Conservation (phyloP, 805 yeast genomes). For the Starmerella asiatica region DNA sequence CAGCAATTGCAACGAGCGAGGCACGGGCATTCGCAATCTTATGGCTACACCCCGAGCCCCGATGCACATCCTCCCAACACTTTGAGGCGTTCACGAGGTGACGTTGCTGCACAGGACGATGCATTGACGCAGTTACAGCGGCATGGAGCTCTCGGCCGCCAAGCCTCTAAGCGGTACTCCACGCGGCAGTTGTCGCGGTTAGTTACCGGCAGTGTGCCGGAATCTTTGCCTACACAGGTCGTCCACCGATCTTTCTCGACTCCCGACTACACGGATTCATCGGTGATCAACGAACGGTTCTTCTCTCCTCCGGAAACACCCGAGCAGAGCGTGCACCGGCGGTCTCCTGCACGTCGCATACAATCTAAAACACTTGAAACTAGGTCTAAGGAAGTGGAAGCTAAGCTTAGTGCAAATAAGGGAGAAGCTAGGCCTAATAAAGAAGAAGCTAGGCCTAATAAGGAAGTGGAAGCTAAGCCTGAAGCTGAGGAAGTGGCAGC, state of each 20-base stretch:
- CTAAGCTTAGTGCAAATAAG: too few relatives aligned
- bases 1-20: background rate
- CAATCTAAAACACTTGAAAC: background rate
- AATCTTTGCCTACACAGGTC: conserved; percentile 17
- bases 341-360: conserved; percentile 20
- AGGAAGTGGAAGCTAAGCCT: too few relatives aligned
- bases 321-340: conserved; percentile 27
- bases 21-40: background rate
- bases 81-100: background rate
- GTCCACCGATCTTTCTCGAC: conserved; percentile 15
- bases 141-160: conserved; percentile 69
- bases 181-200: conserved; percentile 83
- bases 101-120: conserved; percentile 27
- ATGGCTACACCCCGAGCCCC: background rate
- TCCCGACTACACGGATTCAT: conserved; percentile 19
- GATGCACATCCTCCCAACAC: background rate
- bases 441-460: too few relatives aligned
- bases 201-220: conserved; percentile 16
- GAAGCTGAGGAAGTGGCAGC: too few relatives aligned
- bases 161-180: conserved; percentile 87
- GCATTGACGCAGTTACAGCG: conserved; percentile 69
- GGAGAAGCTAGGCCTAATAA: too few relatives aligned
- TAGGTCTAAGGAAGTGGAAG: background rate
- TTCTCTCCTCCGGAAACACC: conserved; percentile 3
- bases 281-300: conserved; percentile 7